Conservation (phyloP, 2,329 filamentous ascomycete species). For the Lachnellula arida region DNA sequence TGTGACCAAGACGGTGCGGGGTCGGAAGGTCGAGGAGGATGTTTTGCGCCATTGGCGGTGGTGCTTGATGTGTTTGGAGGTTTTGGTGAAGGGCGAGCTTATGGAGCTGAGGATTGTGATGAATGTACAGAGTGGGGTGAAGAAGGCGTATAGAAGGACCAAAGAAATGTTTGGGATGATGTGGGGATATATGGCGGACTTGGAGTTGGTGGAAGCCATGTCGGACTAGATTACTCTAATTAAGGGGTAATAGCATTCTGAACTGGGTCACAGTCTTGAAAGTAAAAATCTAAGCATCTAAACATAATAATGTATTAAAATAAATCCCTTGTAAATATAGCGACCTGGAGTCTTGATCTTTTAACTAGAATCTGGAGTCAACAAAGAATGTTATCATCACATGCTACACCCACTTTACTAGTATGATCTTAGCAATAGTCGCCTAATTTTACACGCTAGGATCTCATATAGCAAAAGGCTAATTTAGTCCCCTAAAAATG, state of each 20-base stretch:
- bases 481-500: too few relatives aligned
- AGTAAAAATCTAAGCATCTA: not conserved
- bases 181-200: conserved; percentile 33
- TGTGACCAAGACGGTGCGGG: conserved; percentile 61
- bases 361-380: not conserved
- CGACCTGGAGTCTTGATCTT: not conserved
- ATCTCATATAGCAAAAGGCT: too few relatives aligned
- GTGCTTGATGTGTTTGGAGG: conserved; percentile 7
- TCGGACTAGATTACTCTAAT: not conserved
- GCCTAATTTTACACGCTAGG: too few relatives aligned
- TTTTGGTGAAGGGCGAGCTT: conserved; percentile 6
- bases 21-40: conserved; percentile 21
- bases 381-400: conserved; percentile 5
- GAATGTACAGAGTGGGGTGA: conserved; percentile 21
- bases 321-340: not conserved
- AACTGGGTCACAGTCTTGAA: not conserved
- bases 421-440: too few relatives aligned
- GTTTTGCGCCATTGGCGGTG: conserved; percentile 16
- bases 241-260: too few relatives aligned
- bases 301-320: not conserved
- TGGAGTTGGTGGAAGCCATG: conserved; percentile 11
- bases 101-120: conserved; percentile 11
- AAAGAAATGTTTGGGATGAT: conserved; percentile 44
- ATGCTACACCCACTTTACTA: not conserved
- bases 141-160: conserved; percentile 27